A percentile compares a stretch with the other conserved stretches of the same genome.
These are phyloP conservation scores for Collybia nuda DNA, from an alignment of 768 basidiomycete species.

Conservation along the genomic window DNA sequence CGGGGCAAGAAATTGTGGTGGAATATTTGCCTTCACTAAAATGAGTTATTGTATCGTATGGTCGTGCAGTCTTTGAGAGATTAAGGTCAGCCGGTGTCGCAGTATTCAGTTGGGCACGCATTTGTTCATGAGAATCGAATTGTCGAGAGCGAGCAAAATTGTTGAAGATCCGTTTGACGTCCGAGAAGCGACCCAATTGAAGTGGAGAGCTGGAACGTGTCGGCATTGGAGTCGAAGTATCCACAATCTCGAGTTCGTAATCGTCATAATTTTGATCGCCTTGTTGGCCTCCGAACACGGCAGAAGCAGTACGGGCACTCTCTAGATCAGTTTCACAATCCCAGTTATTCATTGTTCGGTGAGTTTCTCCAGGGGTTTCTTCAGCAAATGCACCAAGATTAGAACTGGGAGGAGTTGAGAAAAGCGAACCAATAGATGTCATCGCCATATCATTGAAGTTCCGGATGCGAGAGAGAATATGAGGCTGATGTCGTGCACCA, in stretches of 20 bases:
- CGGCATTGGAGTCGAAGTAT: slow-evolving; percentile 17
- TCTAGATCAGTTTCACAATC: slow-evolving; percentile 13
- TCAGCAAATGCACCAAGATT: slow-evolving; percentile 12
- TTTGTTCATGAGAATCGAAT: slow-evolving; percentile 8
- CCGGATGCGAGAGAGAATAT: slow-evolving; percentile 19
- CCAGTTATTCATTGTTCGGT: slow-evolving; percentile 5
- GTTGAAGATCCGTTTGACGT: slow-evolving; percentile 18
- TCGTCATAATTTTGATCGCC: slow-evolving; percentile 5
- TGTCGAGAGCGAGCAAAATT: slow-evolving; percentile 16
- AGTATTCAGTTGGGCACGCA: background rate
- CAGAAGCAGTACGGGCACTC: slow-evolving; percentile 2
- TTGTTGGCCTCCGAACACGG: background rate
- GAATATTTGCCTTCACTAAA: background rate
- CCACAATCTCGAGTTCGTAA: background rate
- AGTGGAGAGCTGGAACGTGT: slow-evolving; percentile 18
- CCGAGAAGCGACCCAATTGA: slow-evolving; percentile 15
- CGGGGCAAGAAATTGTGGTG: slow-evolving; percentile 1
- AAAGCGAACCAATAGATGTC: slow-evolving; percentile 19
- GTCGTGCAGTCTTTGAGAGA: background rate
- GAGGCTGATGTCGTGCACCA: slow-evolving; percentile 7
- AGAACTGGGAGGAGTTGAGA: slow-evolving; percentile 16
- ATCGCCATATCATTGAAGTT: slow-evolving; percentile 18
- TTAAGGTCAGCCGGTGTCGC: background rate
- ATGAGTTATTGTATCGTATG: background rate
- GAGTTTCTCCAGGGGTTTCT: background rate